Evolutionary conservation across 768 basidiomycete genomes (phyloP), one percentile per base, ranked within the genome.

Genomic region (Amanita thiersii): DNA sequence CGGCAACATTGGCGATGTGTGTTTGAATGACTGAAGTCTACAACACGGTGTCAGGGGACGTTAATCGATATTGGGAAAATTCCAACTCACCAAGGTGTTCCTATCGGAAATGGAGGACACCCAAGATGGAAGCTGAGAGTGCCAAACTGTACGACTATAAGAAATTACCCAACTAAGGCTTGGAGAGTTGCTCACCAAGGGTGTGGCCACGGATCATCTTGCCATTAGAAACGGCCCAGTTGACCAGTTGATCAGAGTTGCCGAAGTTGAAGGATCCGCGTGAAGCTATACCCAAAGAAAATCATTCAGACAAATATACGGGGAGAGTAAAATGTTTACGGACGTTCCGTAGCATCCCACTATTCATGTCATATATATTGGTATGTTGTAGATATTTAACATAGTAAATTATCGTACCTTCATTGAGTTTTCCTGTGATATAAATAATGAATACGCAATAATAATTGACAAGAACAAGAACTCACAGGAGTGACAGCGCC

Each of bases 1-100:
- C 69, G 29, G 68, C 67, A 33, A 72, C 56, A 39, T 59, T 66
- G 9, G 61, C 54, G 42, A 73, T 70, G 49, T 73, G 72, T 45
- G 65, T 68, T 49, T 72, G 59, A 44, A 72, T 62, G 45, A 70
- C 67, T 1, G 58, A 61, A 6, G 62, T 68, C 66, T 66, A 26
- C 5, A 21, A 38, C 20, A 39, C 12, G 35, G n/a, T n/a, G n/a
- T n/a, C n/a, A n/a, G 10, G 25, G n/a, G 28, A 20, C 2, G 4
- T 23, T 4, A 11, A 4, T 19, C 25, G 15, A 2, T n/a, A 14
- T 24, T 9, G 34, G 3, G 37, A 14, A 12, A 17, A 12, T 5
- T 12, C 12, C n/a, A 39, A 44, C 50, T 37, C 8, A 65, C 67
- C 55, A 70, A 50, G 10, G 67, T 69, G 5, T 48, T 44, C 43